A percentile compares a stretch with the other conserved stretches of the same genome.
Evolutionary conservation across 2,329 filamentous ascomycete genomes (phyloP).

Genomic region (Fusarium torulosum): DNA sequence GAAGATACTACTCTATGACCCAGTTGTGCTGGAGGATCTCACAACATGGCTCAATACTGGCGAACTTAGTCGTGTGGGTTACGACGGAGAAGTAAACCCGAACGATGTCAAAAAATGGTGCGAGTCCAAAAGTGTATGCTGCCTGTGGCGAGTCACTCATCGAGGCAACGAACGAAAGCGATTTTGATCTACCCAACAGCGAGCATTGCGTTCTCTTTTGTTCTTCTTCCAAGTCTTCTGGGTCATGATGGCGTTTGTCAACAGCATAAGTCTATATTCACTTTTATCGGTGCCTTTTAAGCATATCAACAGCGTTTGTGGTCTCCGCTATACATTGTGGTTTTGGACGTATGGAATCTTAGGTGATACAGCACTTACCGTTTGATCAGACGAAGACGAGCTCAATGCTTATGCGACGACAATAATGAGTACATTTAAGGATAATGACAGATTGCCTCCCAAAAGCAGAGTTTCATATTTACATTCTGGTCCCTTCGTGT

Average conservation of each 20-base stretch:
- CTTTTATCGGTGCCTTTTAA: background rate
- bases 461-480: constrained; percentile 7
- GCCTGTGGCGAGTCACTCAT: constrained; percentile 74
- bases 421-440: constrained; percentile 26
- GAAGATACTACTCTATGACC: constrained; percentile 94
- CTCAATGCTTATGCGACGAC: constrained; percentile 17
- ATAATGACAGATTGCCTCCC: constrained; percentile 12
- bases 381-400: constrained; percentile 17
- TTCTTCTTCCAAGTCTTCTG: constrained; percentile 1
- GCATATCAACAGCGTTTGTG: background rate
- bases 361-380: constrained; percentile 11
- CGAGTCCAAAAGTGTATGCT: constrained; percentile 87
- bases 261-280: constrained; percentile 4
- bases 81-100: constrained; percentile 73
- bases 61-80: constrained; percentile 71
- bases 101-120: constrained; percentile 89
- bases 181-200: constrained; percentile 44
- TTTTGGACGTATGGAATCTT: background rate
- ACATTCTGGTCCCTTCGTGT: constrained; percentile 24
- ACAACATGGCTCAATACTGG: constrained; percentile 84
- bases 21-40: constrained; percentile 88
- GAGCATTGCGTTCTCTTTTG: constrained; percentile 37
- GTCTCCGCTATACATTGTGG: background rate
- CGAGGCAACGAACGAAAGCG: constrained; percentile 67
- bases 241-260: constrained; percentile 9